Evolutionary conservation across 305 asterid genomes (phyloP), one percentile per base, ranked within the genome.

Genomic region (Stenogyne calaminthoides): DNA sequence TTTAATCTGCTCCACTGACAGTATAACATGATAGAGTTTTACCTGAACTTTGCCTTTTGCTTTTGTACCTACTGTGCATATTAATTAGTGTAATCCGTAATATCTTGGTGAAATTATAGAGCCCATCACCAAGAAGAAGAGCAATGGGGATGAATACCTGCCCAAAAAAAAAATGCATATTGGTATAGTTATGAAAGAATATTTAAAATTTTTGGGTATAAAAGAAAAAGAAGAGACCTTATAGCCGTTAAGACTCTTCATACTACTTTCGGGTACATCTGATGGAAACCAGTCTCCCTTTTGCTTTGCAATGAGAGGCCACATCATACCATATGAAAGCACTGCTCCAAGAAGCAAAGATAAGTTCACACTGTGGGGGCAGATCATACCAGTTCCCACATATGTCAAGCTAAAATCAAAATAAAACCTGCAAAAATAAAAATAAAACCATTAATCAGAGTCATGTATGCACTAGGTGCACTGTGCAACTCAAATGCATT

Each of bases 301-400:
- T 19, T 73, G 80, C 29, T 22, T 86, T 65, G 49, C 58, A 52
- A 90, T 82, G 51, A 92, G 85, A 14, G 96, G 98, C 95, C 95
- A 92, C 95, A 90, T 82, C 34, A 90, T 74, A 8, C 96, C 98
- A 76, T 88, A 92, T 18, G 98, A 92, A 8, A 92, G 40, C 20
- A 92, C 85, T 9, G 93, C 89, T 42, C 97, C 98, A 62, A 90
- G 78, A 72, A 92, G 93, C 84, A 92, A 47, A 2, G 96, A 92
- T 62, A 92, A 46, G 80, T 92, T 92, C 47, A 89, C 97, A 6
- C 78, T 84, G 80, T 92, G 97, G 2, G 97, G 84, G 78, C 96
- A 90, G 54, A 92, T 90, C 97, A 92, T 89, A 39, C 97, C 96
- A 20, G 97, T 85, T 69, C 97, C 97, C 76, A 92, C 92, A 64